Evolutionary conservation across 1,284 basidiomycete genomes (phyloP), one percentile per base, ranked within the genome.

Genomic region (Cyathus olla): DNA sequence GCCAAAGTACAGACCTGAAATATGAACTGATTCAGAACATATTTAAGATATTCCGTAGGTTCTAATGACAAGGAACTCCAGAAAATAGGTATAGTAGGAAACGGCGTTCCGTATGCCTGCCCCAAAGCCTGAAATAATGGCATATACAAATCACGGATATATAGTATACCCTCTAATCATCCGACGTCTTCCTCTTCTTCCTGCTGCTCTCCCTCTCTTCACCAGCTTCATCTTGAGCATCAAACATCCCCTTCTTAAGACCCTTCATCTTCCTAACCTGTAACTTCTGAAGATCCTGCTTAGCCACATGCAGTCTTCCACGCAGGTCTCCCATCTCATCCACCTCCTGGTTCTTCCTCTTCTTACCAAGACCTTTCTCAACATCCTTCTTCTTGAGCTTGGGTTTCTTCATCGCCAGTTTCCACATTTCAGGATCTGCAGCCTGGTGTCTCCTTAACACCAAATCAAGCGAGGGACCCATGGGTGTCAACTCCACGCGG

Each of bases 251-350:
- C 37, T 79, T 76, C 74, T 92, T 95, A 66, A 97, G 75, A 15
- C 93, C 96, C 80, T 96, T 97, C 93, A 97, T 96, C 84, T 96
- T 97, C 72, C 94, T 85, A 63, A 90, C 91, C 85, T 98, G 96
- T 78, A 99, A 74, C 80, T 87, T 93, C 66, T 75, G 80, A 68
- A 99, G 78, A 79, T 99, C 95, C 84, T 99, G 97, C 77, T 90
- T 94, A 60, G 85, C 95, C 51, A 99, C 78, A 78, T 99, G 97
- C 56, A 99, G 88, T 62, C 91, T 85, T 51, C 97, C 97, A 66
- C 97, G 88, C 79, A 97, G 80, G 78, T 99, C 96, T 60, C 97
- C 97, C 97, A 99, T 98, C 78, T 96, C 95, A 82, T 99, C 97
- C 65, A 96, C 95, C 83, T 98, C 96, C 76, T 97, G 78, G 77